Percentiles rank a stretch among this genome's conserved stretches.
phyloP scores from a whole-genome alignment of 306 rosid species.

The Inga laurina region DNA sequence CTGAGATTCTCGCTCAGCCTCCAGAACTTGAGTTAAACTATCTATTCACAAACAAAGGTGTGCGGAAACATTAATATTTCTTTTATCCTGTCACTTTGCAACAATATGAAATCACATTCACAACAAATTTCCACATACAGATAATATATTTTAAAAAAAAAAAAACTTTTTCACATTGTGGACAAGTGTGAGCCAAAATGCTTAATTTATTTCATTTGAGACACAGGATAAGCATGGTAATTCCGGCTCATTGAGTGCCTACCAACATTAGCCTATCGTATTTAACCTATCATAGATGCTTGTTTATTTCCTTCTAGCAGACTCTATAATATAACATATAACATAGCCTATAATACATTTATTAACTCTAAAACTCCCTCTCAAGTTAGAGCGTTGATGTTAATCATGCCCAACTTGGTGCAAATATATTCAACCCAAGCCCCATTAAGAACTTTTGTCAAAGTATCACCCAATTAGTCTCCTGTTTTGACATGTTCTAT shows the following conservation, averaged over 20 bases:
- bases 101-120: neutral
- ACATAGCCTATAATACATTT: neutral
- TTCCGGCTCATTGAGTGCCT: neutral
- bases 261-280: neutral
- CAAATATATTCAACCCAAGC: neutral
- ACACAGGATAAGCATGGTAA: neutral
- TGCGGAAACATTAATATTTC: conserved; percentile 16
- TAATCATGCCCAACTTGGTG: neutral
- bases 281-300: neutral
- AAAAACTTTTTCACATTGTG: neutral
- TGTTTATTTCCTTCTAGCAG: neutral
- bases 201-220: neutral
- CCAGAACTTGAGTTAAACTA: conserved; percentile 82
- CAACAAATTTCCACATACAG: conserved; percentile 1
- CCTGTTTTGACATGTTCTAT: neutral
- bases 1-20: conserved; percentile 86
- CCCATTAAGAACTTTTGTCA: neutral
- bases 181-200: neutral
- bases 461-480: neutral
- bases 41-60: conserved; percentile 50
- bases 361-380: neutral
- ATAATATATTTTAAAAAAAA: neutral
- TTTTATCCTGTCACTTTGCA: conserved; percentile 4
- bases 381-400: neutral
- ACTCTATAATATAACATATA: neutral